Evolutionary conservation across 2,329 filamentous ascomycete species (phyloP), one percentile per base, ranked within the genome.

Genomic region (Sphaerulina vaccinii): DNA sequence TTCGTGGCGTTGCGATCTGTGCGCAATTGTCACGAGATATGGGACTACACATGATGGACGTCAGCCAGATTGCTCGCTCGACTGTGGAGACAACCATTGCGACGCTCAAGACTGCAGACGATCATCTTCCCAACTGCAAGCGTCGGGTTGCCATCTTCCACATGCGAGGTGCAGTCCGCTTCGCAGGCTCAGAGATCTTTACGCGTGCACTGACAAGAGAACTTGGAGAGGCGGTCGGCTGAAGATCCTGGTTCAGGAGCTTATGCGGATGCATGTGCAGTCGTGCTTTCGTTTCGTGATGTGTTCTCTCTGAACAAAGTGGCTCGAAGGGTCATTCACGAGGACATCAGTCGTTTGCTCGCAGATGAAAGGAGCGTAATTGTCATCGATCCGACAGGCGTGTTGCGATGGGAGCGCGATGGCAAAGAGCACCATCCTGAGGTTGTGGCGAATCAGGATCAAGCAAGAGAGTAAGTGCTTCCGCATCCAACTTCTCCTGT

Each of bases 1-100:
- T 62, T 8, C 57, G 59, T 3, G 59, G 59, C n/a, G 57, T 62
- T 1, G 32, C 43, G 1, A 60, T 62, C 24, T 62, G 59, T 36
- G 52, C 60, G 42, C 51, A 58, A 18, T 29, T 62, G 3, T 62
- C 59, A n/a, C 54, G 44, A 5, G 59, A 62, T 18, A 60, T 62
- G 59, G 59, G 59, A 11, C 50, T 62, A 2, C 57, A 60, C 23
- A 58, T 62, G 55, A 62, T 62, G 59, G 59, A 62, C 22, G 53
- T 59, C 22, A 59, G 56, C 21, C 59, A 60, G 13, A 56, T 62
- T 32, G 59, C 59, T 15, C 49, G 59, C 33, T 60, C 59, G 2
- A 62, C 57, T 13, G 57, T 60, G 3, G 52, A 51, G 5, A 60
- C 59, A 3, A 45, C 37, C 3, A 55, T 62, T 15, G 56, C 56